A percentile compares a stretch with the other conserved stretches of the same genome.
Evolutionary conservation across 345 rosid species (phyloP).

Genomic region (Lepidium sativum): DNA sequence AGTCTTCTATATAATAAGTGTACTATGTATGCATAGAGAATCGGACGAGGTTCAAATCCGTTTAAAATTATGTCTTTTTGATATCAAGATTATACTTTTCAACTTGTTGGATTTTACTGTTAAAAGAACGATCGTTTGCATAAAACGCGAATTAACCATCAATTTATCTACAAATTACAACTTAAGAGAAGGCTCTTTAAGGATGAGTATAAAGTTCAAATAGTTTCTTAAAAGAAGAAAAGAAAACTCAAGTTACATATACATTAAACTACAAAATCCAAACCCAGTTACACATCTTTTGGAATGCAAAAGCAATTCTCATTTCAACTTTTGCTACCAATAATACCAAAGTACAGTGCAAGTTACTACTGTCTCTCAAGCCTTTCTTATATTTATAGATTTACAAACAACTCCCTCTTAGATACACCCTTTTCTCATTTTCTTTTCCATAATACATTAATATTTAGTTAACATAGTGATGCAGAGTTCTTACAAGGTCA

Average conservation of each 20-base stretch:
- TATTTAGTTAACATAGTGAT: not conserved
- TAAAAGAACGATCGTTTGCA: too few species aligned
- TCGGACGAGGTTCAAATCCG: too few species aligned
- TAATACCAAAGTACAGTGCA: not conserved
- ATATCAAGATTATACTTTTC: too few species aligned
- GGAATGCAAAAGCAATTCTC: not conserved
- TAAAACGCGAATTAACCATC: too few species aligned
- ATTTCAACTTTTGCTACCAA: not conserved
- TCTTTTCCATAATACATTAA: not conserved
- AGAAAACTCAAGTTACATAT: not conserved
- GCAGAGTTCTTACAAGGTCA: constrained; percentile 6
- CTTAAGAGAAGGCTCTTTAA: not conserved
- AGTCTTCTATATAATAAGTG: too few species aligned
- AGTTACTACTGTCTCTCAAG: not conserved
- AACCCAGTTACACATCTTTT: not conserved
- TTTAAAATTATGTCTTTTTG: too few species aligned
- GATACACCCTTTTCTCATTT: not conserved
- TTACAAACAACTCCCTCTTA: not conserved
- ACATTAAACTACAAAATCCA: not conserved
- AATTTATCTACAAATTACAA: too few species aligned
- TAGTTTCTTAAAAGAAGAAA: not conserved
- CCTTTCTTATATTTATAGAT: not conserved
- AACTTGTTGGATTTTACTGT: too few species aligned
- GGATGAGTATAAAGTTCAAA: not conserved
- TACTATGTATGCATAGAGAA: too few species aligned